These are phyloP conservation scores for Ustilago hordei DNA, from an alignment of 1,284 basidiomycete species.

Conservation along the genomic window DNA sequence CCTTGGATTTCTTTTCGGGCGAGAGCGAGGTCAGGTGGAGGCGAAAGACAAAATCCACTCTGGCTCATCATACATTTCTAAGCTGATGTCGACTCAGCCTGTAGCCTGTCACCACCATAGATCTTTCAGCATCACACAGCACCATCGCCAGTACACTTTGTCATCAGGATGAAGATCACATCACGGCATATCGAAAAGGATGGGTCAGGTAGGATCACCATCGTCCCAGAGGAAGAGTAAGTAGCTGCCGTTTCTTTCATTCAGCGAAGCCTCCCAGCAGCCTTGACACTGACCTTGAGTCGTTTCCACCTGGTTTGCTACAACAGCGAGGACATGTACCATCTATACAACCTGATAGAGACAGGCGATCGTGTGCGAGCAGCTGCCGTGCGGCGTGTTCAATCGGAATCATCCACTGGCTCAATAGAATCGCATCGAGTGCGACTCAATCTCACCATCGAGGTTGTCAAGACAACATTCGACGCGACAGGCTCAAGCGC, in stretches of 20 bases:
- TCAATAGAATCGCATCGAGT: conserved; percentile 92
- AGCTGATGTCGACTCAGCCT: conserved; percentile 2
- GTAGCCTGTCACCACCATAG: neutral
- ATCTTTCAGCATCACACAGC: neutral
- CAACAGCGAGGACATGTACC: conserved; percentile 92
- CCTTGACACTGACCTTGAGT: neutral
- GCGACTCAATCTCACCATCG: conserved; percentile 84
- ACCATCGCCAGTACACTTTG: neutral
- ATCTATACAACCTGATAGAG: conserved; percentile 94
- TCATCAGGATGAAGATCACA: conserved; percentile 63
- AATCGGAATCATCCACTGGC: conserved; percentile 85
- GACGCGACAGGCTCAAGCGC: conserved; percentile 62
- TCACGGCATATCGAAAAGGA: conserved; percentile 66
- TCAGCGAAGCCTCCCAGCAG: neutral
- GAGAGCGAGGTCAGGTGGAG: conserved; percentile 22
- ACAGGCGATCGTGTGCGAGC: conserved; percentile 86
- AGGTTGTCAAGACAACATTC: conserved; percentile 76
- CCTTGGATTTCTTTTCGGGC: conserved; percentile 12
- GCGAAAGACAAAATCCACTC: neutral
- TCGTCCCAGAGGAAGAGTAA: conserved; percentile 67
- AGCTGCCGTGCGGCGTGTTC: conserved; percentile 82
- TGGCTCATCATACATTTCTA: conserved; percentile 2
- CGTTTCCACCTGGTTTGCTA: neutral
- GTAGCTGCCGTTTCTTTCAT: conserved; percentile 15
- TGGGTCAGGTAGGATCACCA: conserved; percentile 64